Evolutionary conservation across 345 rosid species (phyloP).

Genomic region (Eucalyptus viminalis): DNA sequence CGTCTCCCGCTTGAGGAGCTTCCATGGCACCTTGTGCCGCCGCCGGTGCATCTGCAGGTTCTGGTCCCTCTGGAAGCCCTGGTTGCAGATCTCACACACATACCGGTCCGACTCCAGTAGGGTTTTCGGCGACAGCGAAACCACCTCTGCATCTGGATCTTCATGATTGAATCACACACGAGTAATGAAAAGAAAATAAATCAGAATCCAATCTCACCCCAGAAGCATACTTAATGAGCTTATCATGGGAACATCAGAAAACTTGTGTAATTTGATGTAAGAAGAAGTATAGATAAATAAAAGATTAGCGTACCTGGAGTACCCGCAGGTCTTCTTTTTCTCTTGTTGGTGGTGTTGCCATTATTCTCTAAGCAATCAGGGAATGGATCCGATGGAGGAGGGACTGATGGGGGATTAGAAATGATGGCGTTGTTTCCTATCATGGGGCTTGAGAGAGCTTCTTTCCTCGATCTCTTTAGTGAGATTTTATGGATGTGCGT

Average conservation of each 20-base stretch:
- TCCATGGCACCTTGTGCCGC: slow-evolving; percentile 97
- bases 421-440: not conserved
- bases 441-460: not conserved
- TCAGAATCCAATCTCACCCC: not conserved
- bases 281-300: no score
- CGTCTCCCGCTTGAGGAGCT: slow-evolving; percentile 72
- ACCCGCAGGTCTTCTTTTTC: slow-evolving; percentile 83
- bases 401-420: not conserved
- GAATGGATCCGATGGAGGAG: slow-evolving; percentile 18
- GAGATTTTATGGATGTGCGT: not conserved
- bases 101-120: slow-evolving; percentile 87
- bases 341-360: slow-evolving; percentile 25
- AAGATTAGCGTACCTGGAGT: slow-evolving; percentile 51
- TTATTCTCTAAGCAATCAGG: not conserved
- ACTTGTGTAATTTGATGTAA: not conserved
- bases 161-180: not conserved
- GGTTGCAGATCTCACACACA: slow-evolving; percentile 97
- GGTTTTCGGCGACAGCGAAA: slow-evolving; percentile 81
- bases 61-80: slow-evolving; percentile 95
- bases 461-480: not conserved
- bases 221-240: not conserved
- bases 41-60: slow-evolving; percentile 97
- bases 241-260: not conserved
- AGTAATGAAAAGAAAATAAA: not conserved
- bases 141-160: slow-evolving; percentile 99